These are phyloP conservation scores for Coemansia erecta DNA, from an alignment of 192 early-diverging fungal genomes.

Conservation along the genomic window DNA sequence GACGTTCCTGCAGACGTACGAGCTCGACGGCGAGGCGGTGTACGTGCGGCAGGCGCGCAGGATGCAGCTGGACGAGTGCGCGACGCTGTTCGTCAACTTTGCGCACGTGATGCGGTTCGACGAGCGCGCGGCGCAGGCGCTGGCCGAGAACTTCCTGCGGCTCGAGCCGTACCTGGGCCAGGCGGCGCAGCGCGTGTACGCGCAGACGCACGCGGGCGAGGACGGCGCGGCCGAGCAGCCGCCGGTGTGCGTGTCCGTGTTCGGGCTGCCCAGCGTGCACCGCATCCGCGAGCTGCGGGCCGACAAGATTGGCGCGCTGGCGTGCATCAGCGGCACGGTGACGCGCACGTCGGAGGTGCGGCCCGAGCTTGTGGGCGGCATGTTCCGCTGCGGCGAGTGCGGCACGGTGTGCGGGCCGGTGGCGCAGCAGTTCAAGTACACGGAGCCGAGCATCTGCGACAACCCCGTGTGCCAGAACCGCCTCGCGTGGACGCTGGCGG, in stretches of 20 bases:
- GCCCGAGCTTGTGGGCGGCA: slow-evolving; percentile 89
- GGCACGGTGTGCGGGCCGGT: slow-evolving; percentile 74
- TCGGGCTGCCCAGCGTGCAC: slow-evolving; percentile 57
- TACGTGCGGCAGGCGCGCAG: slow-evolving; percentile 70
- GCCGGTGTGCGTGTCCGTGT: slow-evolving; percentile 61
- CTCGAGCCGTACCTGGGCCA: slow-evolving; percentile 83
- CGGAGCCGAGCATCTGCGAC: slow-evolving; percentile 86
- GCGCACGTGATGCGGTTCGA: slow-evolving; percentile 58
- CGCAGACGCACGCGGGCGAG: slow-evolving; percentile 22
- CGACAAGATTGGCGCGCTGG: slow-evolving; percentile 77
- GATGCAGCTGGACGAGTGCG: slow-evolving; percentile 57
- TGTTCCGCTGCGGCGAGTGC: slow-evolving; percentile 89
- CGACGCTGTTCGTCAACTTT: slow-evolving; percentile 77
- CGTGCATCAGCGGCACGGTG: slow-evolving; percentile 86
- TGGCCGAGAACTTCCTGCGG: slow-evolving; percentile 72
- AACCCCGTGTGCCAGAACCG: slow-evolving; percentile 81
- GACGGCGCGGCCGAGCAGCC: not conserved
- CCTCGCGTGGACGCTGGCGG: slow-evolving; percentile 71
- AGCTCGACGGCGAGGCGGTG: slow-evolving; percentile 27
- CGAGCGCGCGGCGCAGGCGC: slow-evolving; percentile 60
- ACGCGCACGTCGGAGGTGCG: slow-evolving; percentile 96
- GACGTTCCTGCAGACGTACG: slow-evolving; percentile 63
- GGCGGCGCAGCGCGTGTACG: slow-evolving; percentile 79
- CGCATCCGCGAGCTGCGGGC: slow-evolving; percentile 85
- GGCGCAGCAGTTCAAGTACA: slow-evolving; percentile 96